Conservation (phyloP, 345 rosid species). For the Populus euphratica region DNA sequence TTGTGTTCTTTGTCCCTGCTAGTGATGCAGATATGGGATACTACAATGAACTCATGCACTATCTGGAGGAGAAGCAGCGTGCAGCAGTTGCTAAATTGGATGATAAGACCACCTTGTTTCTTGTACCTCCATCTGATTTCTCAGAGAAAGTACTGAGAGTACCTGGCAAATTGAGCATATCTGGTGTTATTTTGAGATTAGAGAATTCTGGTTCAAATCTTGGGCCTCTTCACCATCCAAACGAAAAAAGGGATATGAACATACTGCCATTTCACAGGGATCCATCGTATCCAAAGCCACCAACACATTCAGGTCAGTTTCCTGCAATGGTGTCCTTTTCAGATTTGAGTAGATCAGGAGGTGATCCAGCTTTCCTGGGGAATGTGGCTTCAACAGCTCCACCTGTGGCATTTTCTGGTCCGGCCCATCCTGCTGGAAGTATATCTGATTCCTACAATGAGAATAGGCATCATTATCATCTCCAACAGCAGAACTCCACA, state of each 20-base stretch:
- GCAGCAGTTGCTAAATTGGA: constrained; percentile 94
- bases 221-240: constrained; percentile 39
- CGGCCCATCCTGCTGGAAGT: constrained; percentile 32
- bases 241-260: constrained; percentile 41
- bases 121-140: constrained; percentile 95
- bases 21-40: constrained; percentile 80
- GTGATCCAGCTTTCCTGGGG: constrained; percentile 28
- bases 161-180: constrained; percentile 86
- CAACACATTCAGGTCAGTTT: constrained; percentile 27
- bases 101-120: constrained; percentile 83
- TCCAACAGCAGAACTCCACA: constrained; percentile 25
- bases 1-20: constrained; percentile 87
- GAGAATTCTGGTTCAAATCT: constrained; percentile 50
- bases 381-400: constrained; percentile 31
- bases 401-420: constrained; percentile 29
- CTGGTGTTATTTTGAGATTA: constrained; percentile 80
- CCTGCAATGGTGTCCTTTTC: constrained; percentile 31
- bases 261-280: constrained; percentile 37
- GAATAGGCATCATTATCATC: constrained; percentile 38
- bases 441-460: constrained; percentile 37
- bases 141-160: constrained; percentile 88
- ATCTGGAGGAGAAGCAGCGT: constrained; percentile 87
- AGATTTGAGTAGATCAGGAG: constrained; percentile 32
- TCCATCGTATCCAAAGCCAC: constrained; percentile 34
- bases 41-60: constrained; percentile 90